phyloP scores from a whole-genome alignment of 2,329 filamentous ascomycete genomes.

The Mollisia scopiformis region DNA sequence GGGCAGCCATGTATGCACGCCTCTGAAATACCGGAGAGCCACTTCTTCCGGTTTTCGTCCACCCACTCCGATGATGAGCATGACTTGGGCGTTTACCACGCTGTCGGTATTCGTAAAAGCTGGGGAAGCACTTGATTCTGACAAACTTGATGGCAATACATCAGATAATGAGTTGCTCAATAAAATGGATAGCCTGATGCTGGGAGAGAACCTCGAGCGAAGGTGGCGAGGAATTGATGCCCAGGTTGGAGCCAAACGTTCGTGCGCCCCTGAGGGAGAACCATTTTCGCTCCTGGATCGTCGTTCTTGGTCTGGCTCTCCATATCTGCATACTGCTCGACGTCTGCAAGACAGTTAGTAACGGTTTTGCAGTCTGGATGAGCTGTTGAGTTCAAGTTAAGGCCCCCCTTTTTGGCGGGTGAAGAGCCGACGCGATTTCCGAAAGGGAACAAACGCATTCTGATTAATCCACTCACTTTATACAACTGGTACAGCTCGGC shows the following conservation, averaged over 20 bases:
- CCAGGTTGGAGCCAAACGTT: slow-evolving; percentile 15
- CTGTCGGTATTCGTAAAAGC: slow-evolving; percentile 12
- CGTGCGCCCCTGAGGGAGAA: slow-evolving; percentile 6
- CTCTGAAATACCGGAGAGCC: slow-evolving; percentile 21
- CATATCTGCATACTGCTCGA: slow-evolving; percentile 24
- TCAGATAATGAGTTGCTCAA: slow-evolving; percentile 26
- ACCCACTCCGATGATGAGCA: slow-evolving; percentile 20
- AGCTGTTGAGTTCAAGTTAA: not conserved
- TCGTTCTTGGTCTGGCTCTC: slow-evolving; percentile 16
- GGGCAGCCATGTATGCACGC: slow-evolving; percentile 27
- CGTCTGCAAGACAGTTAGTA: slow-evolving; percentile 15
- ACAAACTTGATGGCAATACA: slow-evolving; percentile 14
- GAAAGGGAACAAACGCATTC: too few species aligned
- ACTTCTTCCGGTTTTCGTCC: slow-evolving; percentile 25
- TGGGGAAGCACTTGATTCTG: slow-evolving; percentile 7
- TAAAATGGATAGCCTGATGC: slow-evolving; percentile 22
- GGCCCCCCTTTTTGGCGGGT: not conserved
- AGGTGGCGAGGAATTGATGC: slow-evolving; percentile 19
- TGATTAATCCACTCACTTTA: slow-evolving; percentile 21
- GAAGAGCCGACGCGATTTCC: not conserved
- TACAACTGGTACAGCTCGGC: slow-evolving; percentile 27
- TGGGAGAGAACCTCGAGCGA: slow-evolving; percentile 14
- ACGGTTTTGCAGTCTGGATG: not conserved
- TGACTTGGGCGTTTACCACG: slow-evolving; percentile 22
- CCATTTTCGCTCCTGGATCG: slow-evolving; percentile 17